Evolutionary conservation across 2,329 filamentous ascomycete genomes (phyloP).

Genomic region (Fusarium keratoplasticum): DNA sequence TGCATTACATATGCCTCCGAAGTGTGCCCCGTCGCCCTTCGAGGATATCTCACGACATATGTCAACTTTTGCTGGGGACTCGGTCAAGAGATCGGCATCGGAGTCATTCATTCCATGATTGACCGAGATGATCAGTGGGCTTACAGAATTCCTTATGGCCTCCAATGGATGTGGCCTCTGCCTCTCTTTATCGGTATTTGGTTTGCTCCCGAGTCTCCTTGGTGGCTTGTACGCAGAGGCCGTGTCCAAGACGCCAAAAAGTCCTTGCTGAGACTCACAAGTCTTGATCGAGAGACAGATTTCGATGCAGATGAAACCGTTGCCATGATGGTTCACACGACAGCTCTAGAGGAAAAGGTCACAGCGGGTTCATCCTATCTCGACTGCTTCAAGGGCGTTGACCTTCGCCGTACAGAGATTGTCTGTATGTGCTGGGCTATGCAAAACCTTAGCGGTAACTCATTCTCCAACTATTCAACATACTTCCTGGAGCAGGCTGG

Average conservation of each 20-base stretch:
- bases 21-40: constrained; percentile 78
- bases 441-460: constrained; percentile 72
- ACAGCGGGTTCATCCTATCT: constrained; percentile 79
- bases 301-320: constrained; percentile 88
- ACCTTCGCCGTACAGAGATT: constrained; percentile 81
- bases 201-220: constrained; percentile 77
- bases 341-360: constrained; percentile 80
- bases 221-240: constrained; percentile 79
- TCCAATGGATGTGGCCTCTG: constrained; percentile 84
- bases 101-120: constrained; percentile 76
- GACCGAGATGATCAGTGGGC: constrained; percentile 74
- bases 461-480: constrained; percentile 74
- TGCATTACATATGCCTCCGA: constrained; percentile 62
- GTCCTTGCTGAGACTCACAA: constrained; percentile 74
- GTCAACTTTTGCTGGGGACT: constrained; percentile 83
- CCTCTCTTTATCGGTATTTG: constrained; percentile 74
- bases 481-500: constrained; percentile 73
- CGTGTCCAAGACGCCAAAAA: constrained; percentile 74
- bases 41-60: constrained; percentile 79
- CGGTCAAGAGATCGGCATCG: constrained; percentile 79
- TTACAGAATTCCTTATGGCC: constrained; percentile 76
- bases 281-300: constrained; percentile 70
- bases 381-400: constrained; percentile 86
- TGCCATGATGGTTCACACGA: constrained; percentile 93
- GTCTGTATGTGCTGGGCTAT: constrained; percentile 74